Evolutionary conservation across 129 eudicot genomes (phyloP), one percentile per base, ranked within the genome.

Genomic region (Silybum marianum): DNA sequence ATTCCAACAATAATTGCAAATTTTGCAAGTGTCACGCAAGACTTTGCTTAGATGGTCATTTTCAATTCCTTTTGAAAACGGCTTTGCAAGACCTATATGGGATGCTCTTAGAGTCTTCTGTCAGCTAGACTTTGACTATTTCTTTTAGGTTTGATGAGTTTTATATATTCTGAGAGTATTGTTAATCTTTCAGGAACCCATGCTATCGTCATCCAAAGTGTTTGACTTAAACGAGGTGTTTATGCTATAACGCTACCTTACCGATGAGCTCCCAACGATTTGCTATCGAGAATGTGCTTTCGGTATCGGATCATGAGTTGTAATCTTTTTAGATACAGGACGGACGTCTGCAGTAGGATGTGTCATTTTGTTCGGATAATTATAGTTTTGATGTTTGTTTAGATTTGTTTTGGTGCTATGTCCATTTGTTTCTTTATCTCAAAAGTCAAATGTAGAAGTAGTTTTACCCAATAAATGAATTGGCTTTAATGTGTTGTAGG

Each of bases 171-270:
- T 67, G 71, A 32, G 23, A 63, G 9, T 54, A 51, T 71, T 71
- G 25, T 24, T 42, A 26, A 71, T 76, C 72, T 40, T 83, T 80
- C 93, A 91, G 97, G 93, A 82, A 76, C 91, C 93, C 32, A 39
- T 72, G 30, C 65, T 91, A 30, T 91, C 97, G 9, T 86, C 97
- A 54, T 87, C 93, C 23, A 63, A 88, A 83, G 71, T 7, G 48
- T 89, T 91, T 38, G 82, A 88, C 69, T 44, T 79, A 58, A 89
- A 81, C 72, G 77, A 71, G 71, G 79, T 54, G n/a, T 83, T 83
- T 72, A 75, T 40, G 70, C 78, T 83, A 71, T 83, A 73, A 72
- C 67, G 18, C 9, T 21, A 71, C 60, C 68, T 19, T 54, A 48
- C 25, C 25, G 69, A 68, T 69, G 63, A 70, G 66, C 78, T 26